Conservation (phyloP, 2,329 filamentous ascomycete genomes). For the Coleophoma cylindrospora region DNA sequence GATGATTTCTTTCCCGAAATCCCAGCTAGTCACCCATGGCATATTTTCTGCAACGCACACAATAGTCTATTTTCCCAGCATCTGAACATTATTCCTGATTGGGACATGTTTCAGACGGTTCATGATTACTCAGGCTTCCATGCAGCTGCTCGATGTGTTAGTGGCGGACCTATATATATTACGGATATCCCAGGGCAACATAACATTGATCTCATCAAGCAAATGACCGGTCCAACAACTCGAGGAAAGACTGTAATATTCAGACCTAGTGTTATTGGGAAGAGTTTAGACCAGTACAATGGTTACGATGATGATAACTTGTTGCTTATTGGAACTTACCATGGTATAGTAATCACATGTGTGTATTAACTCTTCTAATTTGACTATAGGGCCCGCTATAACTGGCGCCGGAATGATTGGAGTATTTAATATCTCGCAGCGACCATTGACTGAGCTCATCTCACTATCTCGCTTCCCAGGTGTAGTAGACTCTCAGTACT, state of each 20-base stretch:
- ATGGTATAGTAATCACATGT: conserved; percentile 42
- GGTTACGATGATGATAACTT: conserved; percentile 69
- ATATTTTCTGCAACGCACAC: conserved; percentile 91
- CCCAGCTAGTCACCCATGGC: conserved; percentile 81
- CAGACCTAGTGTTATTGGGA: conserved; percentile 70
- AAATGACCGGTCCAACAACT: conserved; percentile 74
- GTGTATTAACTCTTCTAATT: conserved; percentile 2
- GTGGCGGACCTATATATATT: conserved; percentile 89
- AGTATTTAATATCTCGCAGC: conserved; percentile 73
- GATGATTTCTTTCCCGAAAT: conserved; percentile 89
- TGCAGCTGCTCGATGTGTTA: conserved; percentile 83
- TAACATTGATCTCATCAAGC: conserved; percentile 66
- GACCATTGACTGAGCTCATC: conserved; percentile 62
- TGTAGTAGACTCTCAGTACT: conserved; percentile 49
- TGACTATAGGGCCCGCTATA: conserved; percentile 37
- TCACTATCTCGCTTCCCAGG: conserved; percentile 71
- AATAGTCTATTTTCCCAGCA: conserved; percentile 79
- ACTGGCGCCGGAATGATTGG: conserved; percentile 75
- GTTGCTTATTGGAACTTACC: conserved; percentile 75
- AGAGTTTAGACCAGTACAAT: conserved; percentile 68
- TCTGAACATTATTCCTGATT: conserved; percentile 82
- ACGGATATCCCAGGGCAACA: conserved; percentile 85
- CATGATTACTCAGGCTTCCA: conserved; percentile 75
- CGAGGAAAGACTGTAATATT: conserved; percentile 74
- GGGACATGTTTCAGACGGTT: conserved; percentile 65